Evolutionary conservation across 2,329 filamentous ascomycete species (phyloP), one percentile per base, ranked within the genome.

Genomic region (Pyrenophora tritici-repentis): DNA sequence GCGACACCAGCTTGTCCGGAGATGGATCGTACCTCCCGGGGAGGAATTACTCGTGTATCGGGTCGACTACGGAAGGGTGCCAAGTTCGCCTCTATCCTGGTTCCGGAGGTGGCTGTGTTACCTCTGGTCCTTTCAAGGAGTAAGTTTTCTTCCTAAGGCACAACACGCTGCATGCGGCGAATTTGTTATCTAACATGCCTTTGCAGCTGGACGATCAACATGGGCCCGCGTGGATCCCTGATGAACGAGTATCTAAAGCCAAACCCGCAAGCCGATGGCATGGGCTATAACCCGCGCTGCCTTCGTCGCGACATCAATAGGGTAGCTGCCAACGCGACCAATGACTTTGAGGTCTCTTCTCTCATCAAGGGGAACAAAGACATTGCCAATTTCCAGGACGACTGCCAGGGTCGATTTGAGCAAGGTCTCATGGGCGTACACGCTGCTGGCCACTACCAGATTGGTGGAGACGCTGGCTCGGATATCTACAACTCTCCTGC

Each of bases 61-160:
- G n/a, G n/a, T 64, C 63, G 0, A 55, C 47, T 3, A 42, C 41
- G 4, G 46, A 47, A 3, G 33, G 41, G 4, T 58, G 53, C 22
- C 34, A 8, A 8, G 51, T 58, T 43, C 36, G 49, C 3, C 40
- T 58, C 2, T 18, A 43, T 34, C 56, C 53, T 10, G 83, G 81
- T 12, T 74, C 75, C 0, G 82, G 83, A 8, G 82, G 82, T 32
- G 82, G 82, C 2, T 84, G 82, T 62, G 74, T 85, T 2, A 73
- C 65, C 9, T 73, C 70, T 0, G 81, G 81, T 0, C 81, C 81
- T 0, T 83, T 83, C 68, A 76, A 73, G 58, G 73, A 82, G 63
- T 64, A 59, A 41, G 58, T 17, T 17, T 52, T 4, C 2, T 17
- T 20, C 7, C 13, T 12, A 20, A 20, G 18, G 5, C 18, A 20